Conservation (phyloP, 352 stramenopile species). For the Phytophthora hibernalis region DNA sequence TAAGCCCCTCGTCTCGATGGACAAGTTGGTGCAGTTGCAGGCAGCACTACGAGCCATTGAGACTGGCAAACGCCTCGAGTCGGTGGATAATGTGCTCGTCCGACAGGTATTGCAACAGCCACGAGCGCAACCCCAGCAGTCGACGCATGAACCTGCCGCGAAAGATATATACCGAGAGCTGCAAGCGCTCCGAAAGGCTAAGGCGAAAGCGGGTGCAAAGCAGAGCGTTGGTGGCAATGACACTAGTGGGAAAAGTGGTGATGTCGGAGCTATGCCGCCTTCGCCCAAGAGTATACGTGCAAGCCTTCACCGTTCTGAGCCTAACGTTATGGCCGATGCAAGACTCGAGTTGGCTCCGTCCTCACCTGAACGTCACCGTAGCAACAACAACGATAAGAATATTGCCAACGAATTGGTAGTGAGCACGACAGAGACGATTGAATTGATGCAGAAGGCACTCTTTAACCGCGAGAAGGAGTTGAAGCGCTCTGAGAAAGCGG, state of each 20-base stretch:
- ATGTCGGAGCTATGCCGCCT: not conserved
- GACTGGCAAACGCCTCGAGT: conserved; percentile 51
- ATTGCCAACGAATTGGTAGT: conserved; percentile 13
- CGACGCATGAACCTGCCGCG: conserved; percentile 13
- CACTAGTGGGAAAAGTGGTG: not conserved
- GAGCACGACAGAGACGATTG: not conserved
- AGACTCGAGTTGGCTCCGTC: conserved; percentile 5
- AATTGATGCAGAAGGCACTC: conserved; percentile 39
- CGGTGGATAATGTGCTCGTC: conserved; percentile 58
- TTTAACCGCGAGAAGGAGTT: conserved; percentile 28
- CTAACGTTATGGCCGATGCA: not conserved
- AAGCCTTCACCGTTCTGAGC: not conserved
- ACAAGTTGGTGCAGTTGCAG: conserved; percentile 54
- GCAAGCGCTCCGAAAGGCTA: conserved; percentile 37
- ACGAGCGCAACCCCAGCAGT: conserved; percentile 5
- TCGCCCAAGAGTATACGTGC: conserved; percentile 22
- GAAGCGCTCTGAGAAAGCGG: conserved; percentile 28
- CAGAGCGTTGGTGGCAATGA: not conserved
- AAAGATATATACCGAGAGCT: conserved; percentile 58
- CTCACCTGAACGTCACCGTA: conserved; percentile 10
- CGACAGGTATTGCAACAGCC: conserved; percentile 53
- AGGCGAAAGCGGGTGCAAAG: conserved; percentile 24
- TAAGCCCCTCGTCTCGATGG: conserved; percentile 15
- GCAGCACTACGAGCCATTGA: conserved; percentile 63
- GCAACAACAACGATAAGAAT: conserved; percentile 12